Percentiles rank a stretch among this genome's conserved stretches.
Evolutionary conservation across 208 protist genomes (phyloP).

Genomic region (Tritrichomonas musculus): DNA sequence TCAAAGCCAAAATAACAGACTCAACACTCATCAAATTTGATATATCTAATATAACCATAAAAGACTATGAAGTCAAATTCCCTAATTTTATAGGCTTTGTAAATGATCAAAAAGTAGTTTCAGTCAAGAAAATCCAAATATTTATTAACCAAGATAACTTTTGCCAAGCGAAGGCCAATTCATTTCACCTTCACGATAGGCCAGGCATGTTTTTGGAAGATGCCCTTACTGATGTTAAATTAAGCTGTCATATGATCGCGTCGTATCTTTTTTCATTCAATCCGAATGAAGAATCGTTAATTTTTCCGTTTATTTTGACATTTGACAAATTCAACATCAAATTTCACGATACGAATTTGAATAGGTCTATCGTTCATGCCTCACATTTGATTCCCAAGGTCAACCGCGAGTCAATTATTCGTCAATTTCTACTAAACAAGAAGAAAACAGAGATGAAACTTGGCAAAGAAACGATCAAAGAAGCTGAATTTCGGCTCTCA

Average conservation of each 20-base stretch:
- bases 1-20: background rate
- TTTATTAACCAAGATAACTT: background rate
- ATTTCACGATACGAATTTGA: background rate
- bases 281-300: background rate
- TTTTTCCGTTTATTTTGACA: background rate
- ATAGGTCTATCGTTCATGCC: background rate
- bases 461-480: background rate
- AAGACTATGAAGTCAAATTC: background rate
- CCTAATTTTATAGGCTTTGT: background rate
- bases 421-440: background rate
- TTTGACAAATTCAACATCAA: background rate
- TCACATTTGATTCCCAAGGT: background rate
- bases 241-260: background rate
- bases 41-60: background rate
- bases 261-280: background rate
- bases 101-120: background rate
- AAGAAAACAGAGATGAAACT: background rate
- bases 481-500: background rate
- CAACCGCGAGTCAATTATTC: background rate
- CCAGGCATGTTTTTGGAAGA: background rate
- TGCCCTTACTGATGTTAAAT: background rate
- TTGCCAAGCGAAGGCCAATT: background rate
- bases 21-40: background rate
- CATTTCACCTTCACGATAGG: background rate
- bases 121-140: background rate